Percentiles rank a stretch among this genome's conserved stretches.
Evolutionary conservation across 495 filamentous ascomycete genomes (phyloP).

Genomic region (Entonaema liquescens): DNA sequence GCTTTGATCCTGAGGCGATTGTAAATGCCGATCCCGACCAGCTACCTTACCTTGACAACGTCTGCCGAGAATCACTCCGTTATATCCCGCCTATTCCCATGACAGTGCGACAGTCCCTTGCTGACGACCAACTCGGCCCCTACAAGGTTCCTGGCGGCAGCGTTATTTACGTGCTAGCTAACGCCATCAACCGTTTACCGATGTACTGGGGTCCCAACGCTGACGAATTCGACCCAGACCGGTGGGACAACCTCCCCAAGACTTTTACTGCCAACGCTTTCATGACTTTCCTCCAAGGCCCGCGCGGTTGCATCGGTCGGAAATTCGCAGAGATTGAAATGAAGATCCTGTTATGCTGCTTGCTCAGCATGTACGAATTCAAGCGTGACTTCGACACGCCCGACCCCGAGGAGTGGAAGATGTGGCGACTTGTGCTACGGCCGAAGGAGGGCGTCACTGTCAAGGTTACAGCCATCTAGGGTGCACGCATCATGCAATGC

Average conservation of each 20-base stretch:
- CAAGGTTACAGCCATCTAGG: conserved; percentile 46
- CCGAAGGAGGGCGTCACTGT: conserved; percentile 59
- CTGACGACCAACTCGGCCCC: conserved; percentile 40
- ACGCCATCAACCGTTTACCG: conserved; percentile 52
- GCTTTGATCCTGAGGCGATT: conserved; percentile 26
- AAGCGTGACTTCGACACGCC: conserved; percentile 47
- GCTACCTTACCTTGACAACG: conserved; percentile 53
- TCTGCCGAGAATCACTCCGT: conserved; percentile 60
- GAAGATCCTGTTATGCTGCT: conserved; percentile 49
- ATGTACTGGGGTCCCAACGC: conserved; percentile 50
- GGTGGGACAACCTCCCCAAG: conserved; percentile 49
- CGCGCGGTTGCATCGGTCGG: conserved; percentile 51
- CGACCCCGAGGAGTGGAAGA: conserved; percentile 62
- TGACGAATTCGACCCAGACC: conserved; percentile 51
- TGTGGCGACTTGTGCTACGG: conserved; percentile 62
- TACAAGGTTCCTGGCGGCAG: conserved; percentile 45
- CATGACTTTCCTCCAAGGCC: conserved; percentile 53
- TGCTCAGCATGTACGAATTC: conserved; percentile 51
- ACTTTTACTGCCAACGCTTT: conserved; percentile 47
- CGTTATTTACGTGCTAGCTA: conserved; percentile 49
- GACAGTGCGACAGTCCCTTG: conserved; percentile 49
- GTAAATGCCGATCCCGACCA: conserved; percentile 40
- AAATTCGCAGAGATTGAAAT: conserved; percentile 55
- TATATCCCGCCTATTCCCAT: conserved; percentile 58
- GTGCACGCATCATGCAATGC: not conserved